Evolutionary conservation across 106 monocot species (phyloP), one percentile per base, ranked within the genome.

Genomic region (Hemerocallis citrina): DNA sequence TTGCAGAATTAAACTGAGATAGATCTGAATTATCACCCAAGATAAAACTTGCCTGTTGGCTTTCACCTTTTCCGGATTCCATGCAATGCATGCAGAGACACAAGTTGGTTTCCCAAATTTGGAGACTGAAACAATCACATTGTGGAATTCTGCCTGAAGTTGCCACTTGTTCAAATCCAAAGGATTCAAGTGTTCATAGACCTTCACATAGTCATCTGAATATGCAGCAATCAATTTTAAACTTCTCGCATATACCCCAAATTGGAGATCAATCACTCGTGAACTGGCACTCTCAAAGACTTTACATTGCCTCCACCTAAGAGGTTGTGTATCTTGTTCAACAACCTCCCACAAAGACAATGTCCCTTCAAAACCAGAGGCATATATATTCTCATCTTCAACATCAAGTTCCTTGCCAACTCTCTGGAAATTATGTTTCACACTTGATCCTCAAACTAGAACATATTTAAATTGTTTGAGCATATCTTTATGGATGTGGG

Each of bases 401-500:
- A 92, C 80, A 56, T 87, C 92, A 62, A 87, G 92, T 50, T 92
- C 93, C 88, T 72, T 88, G 71, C 93, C 84, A 64, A 93, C 93
- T 63, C 93, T 81, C 67, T 93, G 93, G 8, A 88, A 88, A 62
- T 88, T 93, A 62, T 93, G 93, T 61, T 93, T 93, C 39, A 17
- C 93, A 38, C 88, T 93, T 7, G 93, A 93, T 38, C 93, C 93
- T 88, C 93, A 93, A 55, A 93, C 92, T 43, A 93, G 62, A 11
- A 85, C 85, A 67, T 88, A n/a, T n/a, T n/a, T n/a, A n/a, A n/a
- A n/a, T n/a, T n/a, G n/a, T n/a, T n/a, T n/a, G n/a, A n/a, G n/a
- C 88, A 93, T 93, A 72, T 93, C 93, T 64, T 93, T 93, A 64
- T 93, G 89, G 69, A 93, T 93, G 51, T 77, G 78, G 30, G 39